A percentile compares a stretch with the other conserved stretches of the same genome.
phyloP scores from a whole-genome alignment of 139 green algal species.

The Tetradesmus obliquus region DNA sequence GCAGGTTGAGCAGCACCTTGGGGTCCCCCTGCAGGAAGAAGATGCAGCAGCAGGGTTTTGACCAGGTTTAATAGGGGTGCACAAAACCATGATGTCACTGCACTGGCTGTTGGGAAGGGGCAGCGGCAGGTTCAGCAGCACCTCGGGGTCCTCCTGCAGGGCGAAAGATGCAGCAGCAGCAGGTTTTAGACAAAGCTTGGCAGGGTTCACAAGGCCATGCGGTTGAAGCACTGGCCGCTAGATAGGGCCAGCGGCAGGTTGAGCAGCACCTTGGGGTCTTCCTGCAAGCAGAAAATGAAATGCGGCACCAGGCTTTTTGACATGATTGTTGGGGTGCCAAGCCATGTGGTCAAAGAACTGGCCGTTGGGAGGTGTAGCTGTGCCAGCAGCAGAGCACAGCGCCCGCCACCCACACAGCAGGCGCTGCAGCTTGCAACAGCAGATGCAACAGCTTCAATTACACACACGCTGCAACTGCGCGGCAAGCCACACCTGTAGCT shows the following conservation, averaged over 20 bases:
- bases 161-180: constrained; percentile 35
- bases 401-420: too few relatives aligned
- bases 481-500: too few relatives aligned
- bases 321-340: too few relatives aligned
- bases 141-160: constrained; percentile 67
- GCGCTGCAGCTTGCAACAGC: too few relatives aligned
- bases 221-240: constrained; percentile 44
- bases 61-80: background rate
- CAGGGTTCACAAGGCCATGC: constrained; percentile 20
- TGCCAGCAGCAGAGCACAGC: too few relatives aligned
- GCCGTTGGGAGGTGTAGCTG: too few relatives aligned
- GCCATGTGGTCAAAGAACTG: too few relatives aligned
- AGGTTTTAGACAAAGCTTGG: background rate
- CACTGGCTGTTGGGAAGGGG: constrained; percentile 27
- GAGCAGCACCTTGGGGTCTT: constrained; percentile 70
- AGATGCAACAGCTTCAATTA: too few relatives aligned
- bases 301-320: too few relatives aligned
- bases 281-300: constrained; percentile 46
- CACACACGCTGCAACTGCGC: too few relatives aligned
- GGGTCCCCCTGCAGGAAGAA: constrained; percentile 63
- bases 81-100: background rate
- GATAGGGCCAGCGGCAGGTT: constrained; percentile 48
- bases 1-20: constrained; percentile 62
- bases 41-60: too few relatives aligned
- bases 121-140: constrained; percentile 52